These are phyloP conservation scores for Trametopsis cervina DNA, from an alignment of 768 basidiomycete genomes.

Conservation along the genomic window DNA sequence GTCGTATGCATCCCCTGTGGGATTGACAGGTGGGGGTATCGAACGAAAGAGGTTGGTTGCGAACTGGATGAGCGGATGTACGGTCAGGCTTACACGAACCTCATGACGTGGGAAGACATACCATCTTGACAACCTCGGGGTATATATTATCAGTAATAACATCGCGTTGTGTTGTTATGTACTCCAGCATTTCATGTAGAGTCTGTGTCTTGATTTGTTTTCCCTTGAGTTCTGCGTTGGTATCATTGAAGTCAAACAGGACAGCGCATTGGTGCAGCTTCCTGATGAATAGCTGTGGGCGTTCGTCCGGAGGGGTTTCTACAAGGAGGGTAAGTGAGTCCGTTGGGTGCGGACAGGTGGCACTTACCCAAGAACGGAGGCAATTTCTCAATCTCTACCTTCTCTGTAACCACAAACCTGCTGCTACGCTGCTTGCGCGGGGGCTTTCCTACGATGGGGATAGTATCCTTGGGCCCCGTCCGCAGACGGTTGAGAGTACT, in stretches of 20 bases:
- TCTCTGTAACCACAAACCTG: conserved; percentile 93
- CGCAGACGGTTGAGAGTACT: conserved; percentile 69
- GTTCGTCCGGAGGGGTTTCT: conserved; percentile 89
- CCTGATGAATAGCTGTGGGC: conserved; percentile 85
- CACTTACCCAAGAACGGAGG: conserved; percentile 81
- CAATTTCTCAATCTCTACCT: conserved; percentile 91
- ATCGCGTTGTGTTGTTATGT: conserved; percentile 93
- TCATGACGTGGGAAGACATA: conserved; percentile 31
- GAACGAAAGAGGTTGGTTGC: conserved; percentile 97
- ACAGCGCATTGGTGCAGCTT: conserved; percentile 96
- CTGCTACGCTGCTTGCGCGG: conserved; percentile 97
- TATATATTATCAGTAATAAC: conserved; percentile 97
- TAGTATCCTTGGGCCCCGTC: conserved; percentile 88
- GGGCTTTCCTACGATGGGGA: conserved; percentile 92
- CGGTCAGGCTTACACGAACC: neutral
- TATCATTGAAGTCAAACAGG: conserved; percentile 98
- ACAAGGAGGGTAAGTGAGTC: neutral
- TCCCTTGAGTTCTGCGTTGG: conserved; percentile 89
- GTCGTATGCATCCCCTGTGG: conserved; percentile 96
- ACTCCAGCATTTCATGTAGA: conserved; percentile 97
- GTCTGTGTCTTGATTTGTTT: conserved; percentile 99
- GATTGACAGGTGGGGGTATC: conserved; percentile 99
- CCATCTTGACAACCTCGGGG: conserved; percentile 99
- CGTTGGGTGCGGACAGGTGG: neutral
- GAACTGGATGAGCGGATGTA: conserved; percentile 51